Conservation (phyloP, 2,329 filamentous ascomycete genomes). For the Phaeoacremonium minimum region DNA sequence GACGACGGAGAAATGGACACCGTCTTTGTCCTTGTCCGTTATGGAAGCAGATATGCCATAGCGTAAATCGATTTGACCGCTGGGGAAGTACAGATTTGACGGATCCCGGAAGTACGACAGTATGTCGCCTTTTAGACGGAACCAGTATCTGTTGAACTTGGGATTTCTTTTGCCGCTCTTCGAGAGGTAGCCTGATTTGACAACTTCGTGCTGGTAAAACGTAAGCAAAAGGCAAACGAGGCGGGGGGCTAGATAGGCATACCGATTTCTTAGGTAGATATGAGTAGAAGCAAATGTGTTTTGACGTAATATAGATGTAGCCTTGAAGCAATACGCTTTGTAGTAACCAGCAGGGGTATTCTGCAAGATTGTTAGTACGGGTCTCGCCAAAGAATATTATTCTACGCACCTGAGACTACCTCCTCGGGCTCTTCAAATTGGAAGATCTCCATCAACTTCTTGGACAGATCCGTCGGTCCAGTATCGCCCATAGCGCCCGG, state of each 20-base stretch:
- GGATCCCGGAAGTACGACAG: constrained; percentile 84
- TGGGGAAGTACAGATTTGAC: constrained; percentile 84
- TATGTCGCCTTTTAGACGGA: constrained; percentile 85
- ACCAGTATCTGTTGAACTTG: constrained; percentile 89
- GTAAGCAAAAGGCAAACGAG: constrained; percentile 3
- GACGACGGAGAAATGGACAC: constrained; percentile 71
- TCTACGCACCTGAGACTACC: constrained; percentile 65
- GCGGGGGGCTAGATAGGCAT: constrained; percentile 25
- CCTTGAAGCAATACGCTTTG: constrained; percentile 90
- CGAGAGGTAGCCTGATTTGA: constrained; percentile 82
- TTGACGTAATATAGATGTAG: constrained; percentile 90
- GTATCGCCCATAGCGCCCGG: constrained; percentile 24
- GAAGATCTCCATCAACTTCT: constrained; percentile 78
- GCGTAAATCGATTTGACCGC: constrained; percentile 85
- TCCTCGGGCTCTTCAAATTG: constrained; percentile 77
- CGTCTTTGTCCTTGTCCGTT: constrained; percentile 72
- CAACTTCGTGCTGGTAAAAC: constrained; percentile 56
- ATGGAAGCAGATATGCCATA: constrained; percentile 86
- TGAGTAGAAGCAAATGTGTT: constrained; percentile 94
- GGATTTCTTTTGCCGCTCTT: constrained; percentile 88
- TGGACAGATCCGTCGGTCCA: constrained; percentile 58
- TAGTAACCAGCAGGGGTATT: constrained; percentile 90
- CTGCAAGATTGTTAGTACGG: too few relatives aligned
- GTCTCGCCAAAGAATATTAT: neutral
- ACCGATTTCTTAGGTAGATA: constrained; percentile 92